Evolutionary conservation across 176 grass and related monocot species (phyloP).

Genomic region (Cenchrus americanus): DNA sequence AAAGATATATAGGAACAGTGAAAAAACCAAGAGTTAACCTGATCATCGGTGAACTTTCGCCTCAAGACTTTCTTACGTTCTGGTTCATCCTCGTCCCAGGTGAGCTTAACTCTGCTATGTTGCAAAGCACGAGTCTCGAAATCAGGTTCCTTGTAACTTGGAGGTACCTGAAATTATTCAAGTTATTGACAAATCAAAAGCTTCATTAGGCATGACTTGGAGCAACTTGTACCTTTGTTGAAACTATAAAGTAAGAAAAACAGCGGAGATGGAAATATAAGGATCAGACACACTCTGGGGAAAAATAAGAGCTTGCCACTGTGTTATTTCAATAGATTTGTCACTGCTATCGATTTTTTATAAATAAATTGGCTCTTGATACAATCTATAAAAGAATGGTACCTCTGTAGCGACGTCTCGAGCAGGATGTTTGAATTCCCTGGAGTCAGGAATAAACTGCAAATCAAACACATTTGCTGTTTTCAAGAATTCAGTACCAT

Average conservation of each 20-base stretch:
- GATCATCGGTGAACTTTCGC: conserved; percentile 76
- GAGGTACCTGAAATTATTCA: conserved; percentile 57
- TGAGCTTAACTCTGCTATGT: conserved; percentile 83
- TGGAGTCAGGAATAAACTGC: conserved; percentile 74
- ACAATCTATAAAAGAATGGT: conserved; percentile 29
- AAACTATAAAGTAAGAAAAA: background rate
- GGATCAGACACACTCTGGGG: background rate
- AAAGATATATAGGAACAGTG: background rate
- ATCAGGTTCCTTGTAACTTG: conserved; percentile 74
- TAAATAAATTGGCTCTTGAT: background rate
- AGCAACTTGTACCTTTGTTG: conserved; percentile 9
- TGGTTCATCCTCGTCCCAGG: conserved; percentile 89
- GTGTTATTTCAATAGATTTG: conserved; percentile 6
- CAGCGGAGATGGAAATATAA: background rate
- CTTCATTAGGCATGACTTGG: conserved; percentile 10
- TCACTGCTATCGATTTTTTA: background rate
- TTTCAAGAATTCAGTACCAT: conserved; percentile 84
- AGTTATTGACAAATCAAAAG: conserved; percentile 13
- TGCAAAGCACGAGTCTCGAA: conserved; percentile 87
- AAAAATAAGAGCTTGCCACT: background rate
- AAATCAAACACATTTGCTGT: conserved; percentile 86
- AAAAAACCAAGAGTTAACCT: conserved; percentile 47
- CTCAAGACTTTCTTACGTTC: conserved; percentile 78
- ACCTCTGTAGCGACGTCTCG: conserved; percentile 80
- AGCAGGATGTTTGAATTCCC: conserved; percentile 76